Evolutionary conservation across 2,329 filamentous ascomycete species (phyloP).

Genomic region (Talaromyces sp.): DNA sequence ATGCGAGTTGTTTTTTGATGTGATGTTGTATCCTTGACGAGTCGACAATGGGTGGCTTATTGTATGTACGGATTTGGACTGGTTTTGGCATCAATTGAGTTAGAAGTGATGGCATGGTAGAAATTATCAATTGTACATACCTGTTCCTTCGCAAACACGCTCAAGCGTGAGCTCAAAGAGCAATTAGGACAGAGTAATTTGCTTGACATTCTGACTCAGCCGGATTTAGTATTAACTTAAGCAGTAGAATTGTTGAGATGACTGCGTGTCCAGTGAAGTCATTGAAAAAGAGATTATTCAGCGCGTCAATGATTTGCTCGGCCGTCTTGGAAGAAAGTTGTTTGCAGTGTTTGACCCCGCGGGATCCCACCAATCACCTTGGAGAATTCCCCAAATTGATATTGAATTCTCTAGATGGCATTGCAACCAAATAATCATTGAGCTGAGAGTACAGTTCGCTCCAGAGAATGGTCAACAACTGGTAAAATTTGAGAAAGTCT

Average conservation of each 20-base stretch:
- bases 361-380: not conserved
- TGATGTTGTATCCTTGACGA: not conserved
- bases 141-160: constrained; percentile 10
- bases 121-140: constrained; percentile 2
- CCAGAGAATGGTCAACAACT: constrained; percentile 62
- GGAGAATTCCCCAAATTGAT: not conserved
- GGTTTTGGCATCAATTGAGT: not conserved
- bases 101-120: not conserved
- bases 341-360: constrained; percentile 30
- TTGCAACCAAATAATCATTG: constrained; percentile 1
- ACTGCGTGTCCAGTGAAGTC: constrained; percentile 1
- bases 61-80: constrained; percentile 9
- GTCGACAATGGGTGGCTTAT: not conserved
- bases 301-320: constrained; percentile 7
- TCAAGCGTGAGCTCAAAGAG: constrained; percentile 3
- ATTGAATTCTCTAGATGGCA: not conserved
- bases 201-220: constrained; percentile 7
- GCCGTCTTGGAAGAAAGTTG: constrained; percentile 14
- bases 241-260: not conserved
- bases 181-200: constrained; percentile 13
- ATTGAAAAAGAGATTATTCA: constrained; percentile 9
- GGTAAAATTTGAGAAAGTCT: constrained; percentile 64
- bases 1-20: not conserved
- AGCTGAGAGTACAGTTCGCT: constrained; percentile 43
- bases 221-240: not conserved